A percentile compares a stretch with the other conserved stretches of the same genome.
Evolutionary conservation across 192 early-diverging fungal genomes (phyloP).

Genomic region (Entomortierella parvispora): DNA sequence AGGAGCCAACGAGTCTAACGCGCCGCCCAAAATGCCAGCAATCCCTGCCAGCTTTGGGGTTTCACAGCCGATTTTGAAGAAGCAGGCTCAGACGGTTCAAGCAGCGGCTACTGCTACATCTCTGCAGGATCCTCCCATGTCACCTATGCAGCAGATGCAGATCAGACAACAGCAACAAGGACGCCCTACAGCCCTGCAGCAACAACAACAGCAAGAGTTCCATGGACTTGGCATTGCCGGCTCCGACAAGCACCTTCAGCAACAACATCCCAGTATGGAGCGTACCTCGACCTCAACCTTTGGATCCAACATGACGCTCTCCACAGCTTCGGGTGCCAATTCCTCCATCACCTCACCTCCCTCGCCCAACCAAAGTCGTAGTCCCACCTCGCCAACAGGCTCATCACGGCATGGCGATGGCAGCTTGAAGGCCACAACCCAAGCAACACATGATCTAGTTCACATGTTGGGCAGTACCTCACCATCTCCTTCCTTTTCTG

Average conservation of each 20-base stretch:
- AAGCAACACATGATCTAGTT: constrained; percentile 37
- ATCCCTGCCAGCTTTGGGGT: constrained; percentile 34
- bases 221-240: constrained; percentile 45
- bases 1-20: neutral
- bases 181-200: neutral
- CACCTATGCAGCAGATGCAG: constrained; percentile 16
- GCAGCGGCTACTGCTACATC: neutral
- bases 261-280: too few species aligned
- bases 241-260: too few species aligned
- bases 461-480: constrained; percentile 30
- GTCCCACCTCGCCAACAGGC: constrained; percentile 9
- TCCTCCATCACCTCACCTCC: constrained; percentile 18
- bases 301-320: constrained; percentile 30
- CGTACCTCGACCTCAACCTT: constrained; percentile 24
- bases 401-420: neutral
- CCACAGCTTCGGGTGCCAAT: constrained; percentile 29
- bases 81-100: constrained; percentile 5
- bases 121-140: constrained; percentile 1
- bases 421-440: constrained; percentile 14
- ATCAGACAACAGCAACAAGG: constrained; percentile 13
- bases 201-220: constrained; percentile 4
- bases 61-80: constrained; percentile 23
- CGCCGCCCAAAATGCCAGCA: constrained; percentile 23
- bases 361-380: constrained; percentile 23
- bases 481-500: constrained; percentile 9